Evolutionary conservation across 257 asterid genomes (phyloP), one percentile per base, ranked within the genome.

Genomic region (Fraxinus pennsylvanica): DNA sequence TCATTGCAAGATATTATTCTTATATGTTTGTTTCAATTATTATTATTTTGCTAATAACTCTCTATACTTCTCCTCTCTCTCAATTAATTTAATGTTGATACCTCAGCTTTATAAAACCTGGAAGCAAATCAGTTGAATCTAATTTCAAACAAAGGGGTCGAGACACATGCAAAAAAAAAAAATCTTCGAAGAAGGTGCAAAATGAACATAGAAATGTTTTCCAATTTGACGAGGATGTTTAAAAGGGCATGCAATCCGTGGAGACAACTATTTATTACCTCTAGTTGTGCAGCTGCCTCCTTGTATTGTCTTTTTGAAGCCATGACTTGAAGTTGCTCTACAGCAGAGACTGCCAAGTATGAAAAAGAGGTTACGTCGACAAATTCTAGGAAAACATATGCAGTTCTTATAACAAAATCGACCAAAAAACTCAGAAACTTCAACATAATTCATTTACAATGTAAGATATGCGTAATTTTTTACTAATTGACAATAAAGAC

Each of bases 241-340:
- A 6, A 82, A 52, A 74, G 78, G 76, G 74, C 73, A 27, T 66
- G 76, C 68, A 76, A 73, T 29, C 32, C 29, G 6, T 74, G 50
- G 3, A 74, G 9, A 39, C 21, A 74, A 79, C 81, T 71, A 74
- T 59, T 76, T 74, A 79, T 82, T 91, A 94, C 99, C 99, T 95
- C 99, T 52, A 95, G 94, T 86, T 95, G 99, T 29, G 99, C 98
- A 81, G 99, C 99, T 77, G 97, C 99, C 87, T 95, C 98, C 88
- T 91, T 95, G 85, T 95, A 95, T 86, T 92, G 99, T 70, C 97
- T 90, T 87, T 92, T 95, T 74, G 98, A 95, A 78, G 97, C 99
- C 99, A 95, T 92, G 80, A 88, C 90, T 88, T 95, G 99, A 79
- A 95, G 98, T 81, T 95, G 99, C 85, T 95, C 99, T 15, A 95